Evolutionary conservation across 225 moss, liverwort and hornwort genomes (phyloP).

Genomic region (Antitrichia curtipendula): DNA sequence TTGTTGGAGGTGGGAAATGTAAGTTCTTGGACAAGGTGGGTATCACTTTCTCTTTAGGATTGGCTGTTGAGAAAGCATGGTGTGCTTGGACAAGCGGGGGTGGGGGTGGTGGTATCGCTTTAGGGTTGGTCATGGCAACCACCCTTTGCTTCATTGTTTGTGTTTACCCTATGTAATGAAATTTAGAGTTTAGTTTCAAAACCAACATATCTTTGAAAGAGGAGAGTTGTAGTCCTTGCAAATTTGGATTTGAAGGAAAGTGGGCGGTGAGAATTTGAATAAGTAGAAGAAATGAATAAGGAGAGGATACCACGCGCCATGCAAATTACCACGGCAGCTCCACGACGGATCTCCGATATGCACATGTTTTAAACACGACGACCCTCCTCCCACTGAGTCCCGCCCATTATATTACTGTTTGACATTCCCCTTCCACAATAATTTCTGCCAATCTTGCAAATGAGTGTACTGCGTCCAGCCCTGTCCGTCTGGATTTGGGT

Average conservation of each 20-base stretch:
- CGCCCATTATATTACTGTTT: background rate
- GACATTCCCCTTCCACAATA: background rate
- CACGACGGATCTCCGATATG: no score
- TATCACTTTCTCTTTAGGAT: background rate
- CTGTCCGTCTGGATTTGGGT: background rate
- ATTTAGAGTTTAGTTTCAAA: background rate
- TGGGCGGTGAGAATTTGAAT: accelerated
- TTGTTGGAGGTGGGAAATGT: background rate
- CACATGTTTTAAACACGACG: background rate
- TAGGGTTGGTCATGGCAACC: accelerated
- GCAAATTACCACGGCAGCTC: no score
- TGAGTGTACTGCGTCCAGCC: background rate
- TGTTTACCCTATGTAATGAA: accelerated
- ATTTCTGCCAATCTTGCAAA: background rate
- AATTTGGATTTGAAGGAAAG: background rate
- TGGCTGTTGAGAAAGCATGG: accelerated
- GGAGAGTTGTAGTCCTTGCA: accelerated
- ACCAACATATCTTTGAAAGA: background rate
- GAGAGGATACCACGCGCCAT: no score
- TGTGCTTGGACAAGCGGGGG: accelerated
- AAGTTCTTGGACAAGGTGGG: background rate
- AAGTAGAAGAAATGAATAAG: no score
- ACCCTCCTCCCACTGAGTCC: no score
- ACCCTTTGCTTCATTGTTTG: accelerated
- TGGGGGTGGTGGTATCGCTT: accelerated